Base-by-base conservation (phyloP, 2,329 filamentous ascomycete species). In the Fusarium sp. region DNA sequence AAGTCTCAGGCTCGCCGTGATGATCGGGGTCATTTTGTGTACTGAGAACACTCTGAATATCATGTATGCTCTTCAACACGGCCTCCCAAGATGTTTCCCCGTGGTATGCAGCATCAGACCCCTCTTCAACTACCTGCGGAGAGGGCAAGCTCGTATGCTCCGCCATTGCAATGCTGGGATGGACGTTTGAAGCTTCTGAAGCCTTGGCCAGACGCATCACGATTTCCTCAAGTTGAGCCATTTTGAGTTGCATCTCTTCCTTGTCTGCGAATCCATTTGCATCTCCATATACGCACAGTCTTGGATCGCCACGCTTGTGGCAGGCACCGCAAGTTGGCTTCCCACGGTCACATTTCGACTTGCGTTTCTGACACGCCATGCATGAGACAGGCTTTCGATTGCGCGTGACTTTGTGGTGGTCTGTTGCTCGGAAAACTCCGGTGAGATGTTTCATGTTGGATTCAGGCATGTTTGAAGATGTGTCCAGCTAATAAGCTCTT, bases 311-410 rank as follows among this genome's bases (percentile, higher is more conserved):
- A 39, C 83, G 80, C 74, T 80, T 83, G 56, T 74, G 74, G 66
- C 84, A 85, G 11, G 81, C 79, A 27, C 79, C 78, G 68, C 84
- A 85, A 4, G 55, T 58, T 25, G 83, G 83, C 44, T 80, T 80
- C 57, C 76, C 78, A 19, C 83, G 80, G 67, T 85, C 83, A 67
- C 84, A 85, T 60, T 80, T 81, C 12, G 82, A 79, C 75, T 85
- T 85, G 64, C 84, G 82, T 25, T 75, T 76, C 67, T 84, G 83
- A 63, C 84, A 85, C 46, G 79, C 75, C 5, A 78, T 77, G 73
- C 83, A 85, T 10, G 84, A 85, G 25, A 85, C 79, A 41, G 84
- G 76, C 49, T 80, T 81, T 11, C 84, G 79, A 72, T 82, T 83
- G 38, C 83, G 81, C 74, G 79, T 82, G 63, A 80, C 77, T 41